Percentiles rank a stretch among this genome's conserved stretches.
phyloP scores from a whole-genome alignment of 2,329 filamentous ascomycete genomes.

The Exophiala spinifera region DNA sequence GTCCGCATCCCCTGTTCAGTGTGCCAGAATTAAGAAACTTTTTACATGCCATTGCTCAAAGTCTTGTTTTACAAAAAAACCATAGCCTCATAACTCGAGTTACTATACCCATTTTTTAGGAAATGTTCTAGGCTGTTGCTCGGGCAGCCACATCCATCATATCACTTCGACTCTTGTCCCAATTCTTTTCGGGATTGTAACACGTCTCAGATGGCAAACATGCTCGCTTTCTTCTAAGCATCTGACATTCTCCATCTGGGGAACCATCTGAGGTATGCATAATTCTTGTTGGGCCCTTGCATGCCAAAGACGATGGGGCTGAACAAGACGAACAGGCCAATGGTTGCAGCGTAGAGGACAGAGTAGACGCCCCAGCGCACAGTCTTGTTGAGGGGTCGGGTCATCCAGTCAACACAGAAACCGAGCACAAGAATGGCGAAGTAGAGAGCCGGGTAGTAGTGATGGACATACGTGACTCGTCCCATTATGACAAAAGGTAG shows the following conservation, averaged over 20 bases:
- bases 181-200: too few species aligned
- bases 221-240: slow-evolving; percentile 31
- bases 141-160: background rate
- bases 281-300: slow-evolving; percentile 78
- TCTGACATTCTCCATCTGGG: slow-evolving; percentile 80
- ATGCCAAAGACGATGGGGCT: slow-evolving; percentile 96
- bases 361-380: slow-evolving; percentile 69
- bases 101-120: background rate
- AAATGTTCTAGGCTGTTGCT: background rate
- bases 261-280: slow-evolving; percentile 92
- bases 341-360: slow-evolving; percentile 67
- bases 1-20: too few species aligned
- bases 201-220: background rate
- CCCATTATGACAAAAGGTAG: slow-evolving; percentile 96
- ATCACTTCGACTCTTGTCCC: background rate
- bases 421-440: slow-evolving; percentile 89
- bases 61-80: background rate
- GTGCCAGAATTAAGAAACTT: background rate
- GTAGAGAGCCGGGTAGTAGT: slow-evolving; percentile 98
- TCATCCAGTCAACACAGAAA: slow-evolving; percentile 83
- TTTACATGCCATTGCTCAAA: background rate
- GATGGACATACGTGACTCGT: slow-evolving; percentile 97
- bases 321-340: slow-evolving; percentile 82
- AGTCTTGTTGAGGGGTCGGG: slow-evolving; percentile 62
- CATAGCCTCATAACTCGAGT: background rate